phyloP scores from a whole-genome alignment of 2,329 filamentous ascomycete species.

The Epichloe hybrida region DNA sequence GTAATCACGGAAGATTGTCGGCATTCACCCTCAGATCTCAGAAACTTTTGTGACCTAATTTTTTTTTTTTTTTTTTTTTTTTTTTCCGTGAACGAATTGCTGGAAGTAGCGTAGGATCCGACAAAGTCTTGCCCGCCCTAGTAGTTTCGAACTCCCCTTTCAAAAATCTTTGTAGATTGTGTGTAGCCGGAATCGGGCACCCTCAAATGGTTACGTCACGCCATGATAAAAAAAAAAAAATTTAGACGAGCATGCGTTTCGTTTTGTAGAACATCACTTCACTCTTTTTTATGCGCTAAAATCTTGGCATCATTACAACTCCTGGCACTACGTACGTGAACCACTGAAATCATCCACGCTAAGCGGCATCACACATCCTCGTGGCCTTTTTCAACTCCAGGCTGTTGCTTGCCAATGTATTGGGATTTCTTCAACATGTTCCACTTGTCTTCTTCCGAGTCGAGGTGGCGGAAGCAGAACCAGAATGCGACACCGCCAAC shows the following conservation, averaged over 20 bases:
- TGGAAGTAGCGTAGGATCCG: no score
- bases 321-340: background rate
- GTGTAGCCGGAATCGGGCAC: no score
- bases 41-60: no score
- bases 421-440: slow-evolving; percentile 44
- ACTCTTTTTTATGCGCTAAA: background rate
- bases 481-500: slow-evolving; percentile 53
- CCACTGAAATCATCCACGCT: background rate
- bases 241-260: background rate
- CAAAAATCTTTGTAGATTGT: no score
- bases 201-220: no score
- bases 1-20: no score
- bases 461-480: slow-evolving; percentile 51
- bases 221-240: no score
- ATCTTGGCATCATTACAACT: background rate
- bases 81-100: no score
- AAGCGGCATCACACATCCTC: slow-evolving; percentile 1
- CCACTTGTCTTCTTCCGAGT: slow-evolving; percentile 52
- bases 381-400: slow-evolving; percentile 15
- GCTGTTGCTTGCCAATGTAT: slow-evolving; percentile 27
- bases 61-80: no score
- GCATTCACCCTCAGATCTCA: no score
- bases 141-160: no score
- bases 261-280: background rate
- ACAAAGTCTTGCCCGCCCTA: no score